Conservation (phyloP, 306 rosid species). For the apple (Malus domestica) region DNA sequence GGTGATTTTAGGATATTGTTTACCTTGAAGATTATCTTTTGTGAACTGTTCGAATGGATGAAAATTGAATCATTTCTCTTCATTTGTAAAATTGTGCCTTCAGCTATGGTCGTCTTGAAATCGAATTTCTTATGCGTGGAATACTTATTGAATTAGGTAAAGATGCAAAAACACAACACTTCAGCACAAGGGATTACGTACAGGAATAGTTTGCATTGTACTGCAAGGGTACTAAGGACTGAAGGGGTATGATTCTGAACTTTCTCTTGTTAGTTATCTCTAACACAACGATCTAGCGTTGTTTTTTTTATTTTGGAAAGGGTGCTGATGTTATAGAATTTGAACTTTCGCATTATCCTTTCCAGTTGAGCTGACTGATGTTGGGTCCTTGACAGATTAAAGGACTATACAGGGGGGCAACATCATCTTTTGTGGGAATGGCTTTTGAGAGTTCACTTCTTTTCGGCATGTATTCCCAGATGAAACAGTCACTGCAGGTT, state of each 20-base stretch:
- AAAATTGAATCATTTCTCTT: background rate
- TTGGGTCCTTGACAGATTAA: constrained; percentile 51
- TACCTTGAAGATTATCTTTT: background rate
- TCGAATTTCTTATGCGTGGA: background rate
- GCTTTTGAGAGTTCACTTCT: constrained; percentile 85
- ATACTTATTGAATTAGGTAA: constrained; percentile 41
- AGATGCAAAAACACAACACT: constrained; percentile 80
- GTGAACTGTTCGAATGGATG: background rate
- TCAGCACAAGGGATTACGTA: constrained; percentile 62
- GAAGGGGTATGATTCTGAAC: constrained; percentile 72
- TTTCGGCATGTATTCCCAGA: constrained; percentile 87
- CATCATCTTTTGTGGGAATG: constrained; percentile 83
- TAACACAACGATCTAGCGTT: background rate
- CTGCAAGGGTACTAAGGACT: constrained; percentile 73
- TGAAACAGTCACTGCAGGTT: constrained; percentile 78
- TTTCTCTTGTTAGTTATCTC: constrained; percentile 3
- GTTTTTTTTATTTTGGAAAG: background rate
- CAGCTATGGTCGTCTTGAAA: background rate
- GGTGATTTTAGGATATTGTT: constrained; percentile 5
- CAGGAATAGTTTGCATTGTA: constrained; percentile 68
- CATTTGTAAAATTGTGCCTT: background rate
- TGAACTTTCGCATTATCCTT: background rate
- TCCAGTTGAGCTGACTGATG: constrained; percentile 14
- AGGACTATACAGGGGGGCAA: constrained; percentile 95
- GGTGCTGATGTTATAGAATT: background rate